phyloP scores from a whole-genome alignment of 805 yeast genomes.

The Teunomyces tritomae region DNA sequence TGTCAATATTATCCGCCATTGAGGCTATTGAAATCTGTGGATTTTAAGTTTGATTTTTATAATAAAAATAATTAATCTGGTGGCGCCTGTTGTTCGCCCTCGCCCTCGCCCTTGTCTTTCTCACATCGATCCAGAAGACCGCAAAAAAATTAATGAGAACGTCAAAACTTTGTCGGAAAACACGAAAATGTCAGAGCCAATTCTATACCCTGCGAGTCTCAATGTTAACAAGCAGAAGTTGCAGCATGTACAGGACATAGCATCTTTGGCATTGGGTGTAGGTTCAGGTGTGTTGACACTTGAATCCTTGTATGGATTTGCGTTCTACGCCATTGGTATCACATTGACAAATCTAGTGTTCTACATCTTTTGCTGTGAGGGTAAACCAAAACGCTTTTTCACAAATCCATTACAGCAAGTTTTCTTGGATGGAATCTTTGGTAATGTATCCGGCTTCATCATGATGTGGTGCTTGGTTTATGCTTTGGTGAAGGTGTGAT shows the following conservation, averaged over 20 bases:
- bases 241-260: conserved; percentile 35
- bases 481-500: conserved; percentile 32
- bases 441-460: conserved; percentile 37
- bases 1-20: conserved; percentile 4
- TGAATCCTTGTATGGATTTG: conserved; percentile 35
- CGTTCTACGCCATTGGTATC: conserved; percentile 33
- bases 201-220: conserved; percentile 24
- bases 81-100: neutral
- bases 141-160: neutral
- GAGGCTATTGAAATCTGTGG: neutral
- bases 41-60: neutral
- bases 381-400: conserved; percentile 20
- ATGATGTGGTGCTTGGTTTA: conserved; percentile 50
- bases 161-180: too few species aligned
- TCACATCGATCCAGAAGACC: neutral
- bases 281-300: conserved; percentile 40
- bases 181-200: conserved; percentile 7
- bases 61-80: neutral
- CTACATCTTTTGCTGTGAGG: conserved; percentile 30
- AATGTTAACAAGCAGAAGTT: conserved; percentile 28
- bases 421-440: conserved; percentile 29
- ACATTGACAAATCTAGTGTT: conserved; percentile 30
- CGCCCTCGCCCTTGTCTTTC: neutral
- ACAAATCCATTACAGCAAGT: conserved; percentile 31
- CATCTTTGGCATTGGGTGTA: conserved; percentile 37